phyloP scores from a whole-genome alignment of 164 flowering plant genomes.

The Berberis thunbergii region DNA sequence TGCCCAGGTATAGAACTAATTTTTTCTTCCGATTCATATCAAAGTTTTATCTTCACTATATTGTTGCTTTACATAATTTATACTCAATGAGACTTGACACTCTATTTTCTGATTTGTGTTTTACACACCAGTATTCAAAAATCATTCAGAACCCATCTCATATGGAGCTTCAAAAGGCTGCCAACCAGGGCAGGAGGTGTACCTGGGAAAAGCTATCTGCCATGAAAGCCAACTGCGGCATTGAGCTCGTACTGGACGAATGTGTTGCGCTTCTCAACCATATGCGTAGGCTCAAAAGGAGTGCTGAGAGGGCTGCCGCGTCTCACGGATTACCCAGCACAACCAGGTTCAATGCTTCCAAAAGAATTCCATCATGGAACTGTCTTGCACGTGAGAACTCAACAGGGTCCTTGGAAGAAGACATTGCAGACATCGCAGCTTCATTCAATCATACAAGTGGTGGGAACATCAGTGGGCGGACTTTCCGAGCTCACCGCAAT shows the following conservation, averaged over 20 bases:
- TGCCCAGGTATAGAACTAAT: conserved; percentile 57
- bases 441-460: conserved; percentile 36
- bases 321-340: conserved; percentile 51
- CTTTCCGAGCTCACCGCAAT: conserved; percentile 23
- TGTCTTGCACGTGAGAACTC: conserved; percentile 95
- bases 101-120: not conserved
- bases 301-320: conserved; percentile 83
- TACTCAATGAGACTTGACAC: not conserved
- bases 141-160: conserved; percentile 84
- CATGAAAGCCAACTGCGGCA: conserved; percentile 91
- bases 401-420: conserved; percentile 90
- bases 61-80: not conserved
- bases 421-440: conserved; percentile 30
- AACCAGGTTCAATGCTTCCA: conserved; percentile 63
- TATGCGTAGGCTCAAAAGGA: conserved; percentile 92
- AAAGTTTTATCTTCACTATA: not conserved
- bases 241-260: conserved; percentile 93
- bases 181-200: conserved; percentile 92
- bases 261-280: conserved; percentile 91
- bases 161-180: conserved; percentile 83
- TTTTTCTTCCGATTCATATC: not conserved
- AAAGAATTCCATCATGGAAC: conserved; percentile 97
- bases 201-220: conserved; percentile 99
- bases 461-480: conserved; percentile 29
- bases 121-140: conserved; percentile 56